These are phyloP conservation scores for Puccinia novopanici DNA, from an alignment of 1,284 basidiomycete genomes.

Conservation along the genomic window DNA sequence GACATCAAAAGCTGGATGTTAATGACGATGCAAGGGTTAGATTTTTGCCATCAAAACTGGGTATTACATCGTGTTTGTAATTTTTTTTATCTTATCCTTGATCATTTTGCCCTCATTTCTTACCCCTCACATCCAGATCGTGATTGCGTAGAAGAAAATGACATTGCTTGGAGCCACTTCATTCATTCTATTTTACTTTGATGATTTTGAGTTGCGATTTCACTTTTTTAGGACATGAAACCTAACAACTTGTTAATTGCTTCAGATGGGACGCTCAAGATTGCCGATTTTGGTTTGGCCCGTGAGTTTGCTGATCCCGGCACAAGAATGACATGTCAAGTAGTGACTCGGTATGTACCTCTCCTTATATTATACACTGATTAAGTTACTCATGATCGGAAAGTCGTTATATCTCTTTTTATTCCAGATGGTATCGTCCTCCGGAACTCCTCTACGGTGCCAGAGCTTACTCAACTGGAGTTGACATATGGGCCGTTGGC, in stretches of 20 bases:
- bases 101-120: neutral
- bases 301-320: conserved; percentile 91
- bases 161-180: neutral
- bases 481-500: conserved; percentile 92
- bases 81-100: neutral
- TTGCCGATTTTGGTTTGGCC: conserved; percentile 98
- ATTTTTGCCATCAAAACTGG: conserved; percentile 94
- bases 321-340: conserved; percentile 94
- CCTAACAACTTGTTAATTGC: conserved; percentile 97
- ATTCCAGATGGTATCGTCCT: conserved; percentile 87
- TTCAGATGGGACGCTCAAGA: conserved; percentile 83
- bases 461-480: conserved; percentile 80
- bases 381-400: neutral
- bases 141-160: neutral
- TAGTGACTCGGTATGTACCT: conserved; percentile 77
- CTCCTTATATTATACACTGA: neutral
- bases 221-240: conserved; percentile 77
- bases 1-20: conserved; percentile 99
- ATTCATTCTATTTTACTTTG: conserved; percentile 3
- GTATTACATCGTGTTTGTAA: conserved; percentile 81
- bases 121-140: neutral
- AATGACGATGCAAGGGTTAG: conserved; percentile 92
- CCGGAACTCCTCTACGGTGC: conserved; percentile 88
- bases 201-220: conserved; percentile 22
- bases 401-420: neutral